Percentiles rank a stretch among this genome's conserved stretches.
phyloP scores from a whole-genome alignment of 2,329 filamentous ascomycete genomes.

The Fusarium heterosporum region DNA sequence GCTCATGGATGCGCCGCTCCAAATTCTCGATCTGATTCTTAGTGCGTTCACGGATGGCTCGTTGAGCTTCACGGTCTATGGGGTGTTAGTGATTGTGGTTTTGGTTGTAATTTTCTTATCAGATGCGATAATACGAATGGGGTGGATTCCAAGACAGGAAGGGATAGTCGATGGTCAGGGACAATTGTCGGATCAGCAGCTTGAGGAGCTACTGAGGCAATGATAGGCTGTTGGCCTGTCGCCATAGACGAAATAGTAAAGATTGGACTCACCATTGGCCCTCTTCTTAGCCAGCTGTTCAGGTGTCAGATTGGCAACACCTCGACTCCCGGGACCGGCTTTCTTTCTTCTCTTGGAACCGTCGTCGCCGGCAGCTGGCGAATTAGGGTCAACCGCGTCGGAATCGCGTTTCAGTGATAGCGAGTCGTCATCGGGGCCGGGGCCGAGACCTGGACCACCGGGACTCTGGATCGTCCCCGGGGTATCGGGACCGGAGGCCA shows the following conservation, averaged over 20 bases:
- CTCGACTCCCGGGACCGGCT: conserved; percentile 58
- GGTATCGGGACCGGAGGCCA: conserved; percentile 43
- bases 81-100: conserved; percentile 27
- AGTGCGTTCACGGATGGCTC: conserved; percentile 85
- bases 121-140: conserved; percentile 4
- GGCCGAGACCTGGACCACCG: conserved; percentile 19
- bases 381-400: conserved; percentile 29
- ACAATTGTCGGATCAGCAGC: conserved; percentile 6
- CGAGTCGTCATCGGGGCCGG: conserved; percentile 25
- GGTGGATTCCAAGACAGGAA: conserved; percentile 6
- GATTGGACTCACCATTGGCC: conserved; percentile 64
- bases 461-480: conserved; percentile 36
- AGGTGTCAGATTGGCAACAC: conserved; percentile 74
- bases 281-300: conserved; percentile 79
- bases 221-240: conserved; percentile 7
- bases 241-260: not conserved
- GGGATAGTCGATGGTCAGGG: not conserved
- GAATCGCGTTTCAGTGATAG: conserved; percentile 41
- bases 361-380: conserved; percentile 40
- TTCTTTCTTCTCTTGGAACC: conserved; percentile 61
- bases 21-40: conserved; percentile 82
- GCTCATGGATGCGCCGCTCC: conserved; percentile 77
- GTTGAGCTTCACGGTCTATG: conserved; percentile 84
- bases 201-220: not conserved
- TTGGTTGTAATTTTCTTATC: conserved; percentile 6